A percentile compares a stretch with the other conserved stretches of the same genome.
phyloP scores from a whole-genome alignment of 163 green algal genomes.

The Scenedesmus sp. region DNA sequence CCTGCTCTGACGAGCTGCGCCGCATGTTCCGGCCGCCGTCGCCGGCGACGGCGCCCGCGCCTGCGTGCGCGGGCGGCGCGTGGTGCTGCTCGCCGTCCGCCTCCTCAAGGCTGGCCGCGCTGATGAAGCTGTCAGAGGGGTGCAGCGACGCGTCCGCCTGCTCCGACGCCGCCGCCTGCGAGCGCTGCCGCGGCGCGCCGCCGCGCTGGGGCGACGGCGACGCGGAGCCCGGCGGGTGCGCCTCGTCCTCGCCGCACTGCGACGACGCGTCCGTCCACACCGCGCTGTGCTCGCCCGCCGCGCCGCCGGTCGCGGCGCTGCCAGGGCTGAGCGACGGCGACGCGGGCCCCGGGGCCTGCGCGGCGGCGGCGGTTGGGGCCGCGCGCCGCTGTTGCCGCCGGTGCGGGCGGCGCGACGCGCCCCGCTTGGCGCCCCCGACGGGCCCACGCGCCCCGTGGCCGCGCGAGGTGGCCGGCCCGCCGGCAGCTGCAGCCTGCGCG shows the following conservation, averaged over 20 bases:
- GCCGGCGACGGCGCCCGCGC: not conserved
- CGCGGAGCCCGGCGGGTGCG: not conserved
- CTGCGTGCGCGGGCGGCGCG: not conserved
- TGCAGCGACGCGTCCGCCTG: not conserved
- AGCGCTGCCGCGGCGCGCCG: not conserved
- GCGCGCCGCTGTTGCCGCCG: too few species aligned
- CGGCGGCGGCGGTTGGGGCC: too few species aligned
- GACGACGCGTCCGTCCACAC: constrained; percentile 26
- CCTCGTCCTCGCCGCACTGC: constrained; percentile 9
- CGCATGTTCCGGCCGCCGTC: not conserved
- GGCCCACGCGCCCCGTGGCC: not conserved
- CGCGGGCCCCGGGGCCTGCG: too few species aligned
- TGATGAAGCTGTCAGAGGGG: constrained; percentile 26
- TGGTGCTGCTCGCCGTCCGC: not conserved
- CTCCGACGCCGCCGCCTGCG: not conserved
- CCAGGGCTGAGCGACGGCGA: not conserved
- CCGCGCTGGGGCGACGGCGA: not conserved
- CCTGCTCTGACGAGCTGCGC: constrained; percentile 24
- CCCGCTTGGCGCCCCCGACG: not conserved
- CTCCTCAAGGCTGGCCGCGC: constrained; percentile 13
- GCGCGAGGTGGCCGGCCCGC: not conserved
- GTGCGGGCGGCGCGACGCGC: too few species aligned
- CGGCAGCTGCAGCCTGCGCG: not conserved
- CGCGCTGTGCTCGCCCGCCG: not conserved
- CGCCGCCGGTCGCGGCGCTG: not conserved